Conservation (phyloP, 257 asterid species). For the Oldenlandia corymbosa region DNA sequence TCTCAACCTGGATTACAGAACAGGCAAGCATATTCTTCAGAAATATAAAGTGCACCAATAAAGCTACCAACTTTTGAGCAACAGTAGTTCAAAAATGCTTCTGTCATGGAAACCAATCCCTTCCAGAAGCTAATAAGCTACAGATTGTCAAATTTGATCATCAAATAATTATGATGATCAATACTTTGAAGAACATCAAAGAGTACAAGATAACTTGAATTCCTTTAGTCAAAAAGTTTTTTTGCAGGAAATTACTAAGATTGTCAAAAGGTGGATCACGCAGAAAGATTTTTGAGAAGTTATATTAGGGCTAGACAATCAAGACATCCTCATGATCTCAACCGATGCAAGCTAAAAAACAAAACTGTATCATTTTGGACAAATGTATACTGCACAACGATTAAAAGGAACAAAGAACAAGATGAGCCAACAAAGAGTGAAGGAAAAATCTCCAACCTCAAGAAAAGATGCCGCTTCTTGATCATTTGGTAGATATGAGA, state of each 20-base stretch:
- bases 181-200: background rate
- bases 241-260: background rate
- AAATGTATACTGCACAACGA: too few relatives aligned
- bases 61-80: background rate
- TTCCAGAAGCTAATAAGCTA: too few relatives aligned
- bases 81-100: background rate
- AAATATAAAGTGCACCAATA: constrained; percentile 3
- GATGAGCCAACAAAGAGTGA: background rate
- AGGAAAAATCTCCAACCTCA: constrained; percentile 49
- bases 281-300: background rate
- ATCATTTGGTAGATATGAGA: constrained; percentile 71
- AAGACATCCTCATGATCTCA: background rate
- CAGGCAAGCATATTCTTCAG: constrained; percentile 2
- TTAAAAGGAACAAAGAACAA: too few relatives aligned
- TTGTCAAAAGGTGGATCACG: background rate
- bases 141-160: too few relatives aligned
- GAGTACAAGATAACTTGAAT: background rate
- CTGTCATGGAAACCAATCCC: background rate
- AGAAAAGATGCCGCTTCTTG: constrained; percentile 65
- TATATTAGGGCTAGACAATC: background rate
- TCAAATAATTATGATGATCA: background rate
- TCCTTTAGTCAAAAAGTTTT: too few relatives aligned
- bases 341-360: background rate
- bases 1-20: constrained; percentile 49
- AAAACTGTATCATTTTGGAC: too few relatives aligned